Evolutionary conservation across 345 rosid genomes (phyloP), one percentile per base, ranked within the genome.

Genomic region (Gossypium rotundifolium): DNA sequence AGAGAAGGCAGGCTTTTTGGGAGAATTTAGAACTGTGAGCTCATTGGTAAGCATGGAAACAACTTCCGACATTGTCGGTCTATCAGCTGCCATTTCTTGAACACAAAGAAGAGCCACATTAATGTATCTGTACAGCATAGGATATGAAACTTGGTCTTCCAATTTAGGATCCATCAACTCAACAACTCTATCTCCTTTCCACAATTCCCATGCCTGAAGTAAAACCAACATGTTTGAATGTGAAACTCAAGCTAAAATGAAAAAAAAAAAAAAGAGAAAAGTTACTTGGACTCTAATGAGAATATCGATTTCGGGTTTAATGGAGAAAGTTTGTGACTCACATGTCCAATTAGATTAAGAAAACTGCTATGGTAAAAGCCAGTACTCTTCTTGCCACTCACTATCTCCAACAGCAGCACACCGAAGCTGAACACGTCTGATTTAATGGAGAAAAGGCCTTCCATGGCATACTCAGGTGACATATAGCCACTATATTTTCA

Each of bases 1-100:
- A 23, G 70, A 73, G 65, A 73, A 79, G 33, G 80, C 74, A 2
- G 82, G 75, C 20, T 73, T 73, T 55, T 81, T 76, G 2, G 80
- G 82, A 48, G 22, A 27, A 72, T 74, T 70, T 63, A 83, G 61
- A 44, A 3, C 9, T 0, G 48, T 6, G 2, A 3, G 55, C 18
- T 76, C 74, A 72, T 79, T 76, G 10, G 45, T 69, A 23, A 78
- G 73, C 84, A 82, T 76, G 1, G 67, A 40, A 29, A 79, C 64
- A 0, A 76, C 75, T 60, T 76, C 74, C 3, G 78, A 76, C 80
- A 82, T 79, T 2, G 71, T 69, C 9, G 78, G 80, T 20, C 85
- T 82, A 27, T 82, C 82, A 2, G 29, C 67, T 10, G 81, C 79
- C 6, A 0, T 23, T 64, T 79, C 85, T 44, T 76, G 79, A 59